phyloP scores from a whole-genome alignment of 768 basidiomycete species.

The Amanita pallidorosea region DNA sequence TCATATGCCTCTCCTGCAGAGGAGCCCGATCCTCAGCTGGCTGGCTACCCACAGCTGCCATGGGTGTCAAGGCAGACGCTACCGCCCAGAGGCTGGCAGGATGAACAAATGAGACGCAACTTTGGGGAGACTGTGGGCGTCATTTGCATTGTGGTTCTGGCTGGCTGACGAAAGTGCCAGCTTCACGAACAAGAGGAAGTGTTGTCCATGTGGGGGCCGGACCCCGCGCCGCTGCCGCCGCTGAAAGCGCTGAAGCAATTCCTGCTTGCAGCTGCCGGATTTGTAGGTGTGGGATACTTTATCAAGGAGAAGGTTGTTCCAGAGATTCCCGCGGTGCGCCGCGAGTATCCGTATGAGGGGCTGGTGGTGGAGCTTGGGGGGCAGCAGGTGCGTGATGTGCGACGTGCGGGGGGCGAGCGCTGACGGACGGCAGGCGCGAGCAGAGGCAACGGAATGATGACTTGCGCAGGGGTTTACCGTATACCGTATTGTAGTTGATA shows the following conservation, averaged over 20 bases:
- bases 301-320: slow-evolving; percentile 41
- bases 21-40: slow-evolving; percentile 55
- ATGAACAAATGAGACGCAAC: slow-evolving; percentile 66
- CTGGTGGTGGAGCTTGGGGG: slow-evolving; percentile 73
- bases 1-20: slow-evolving; percentile 23
- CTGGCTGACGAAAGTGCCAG: slow-evolving; percentile 26
- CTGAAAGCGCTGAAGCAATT: slow-evolving; percentile 57
- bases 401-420: neutral
- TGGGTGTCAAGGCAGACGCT: slow-evolving; percentile 54
- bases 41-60: slow-evolving; percentile 66
- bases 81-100: slow-evolving; percentile 63
- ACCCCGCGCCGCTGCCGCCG: slow-evolving; percentile 52
- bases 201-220: slow-evolving; percentile 83
- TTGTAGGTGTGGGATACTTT: slow-evolving; percentile 51
- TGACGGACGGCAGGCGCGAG: slow-evolving; percentile 14
- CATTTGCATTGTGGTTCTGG: slow-evolving; percentile 2
- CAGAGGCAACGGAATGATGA: neutral
- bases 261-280: slow-evolving; percentile 45
- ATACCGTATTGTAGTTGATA: slow-evolving; percentile 9
- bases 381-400: slow-evolving; percentile 43
- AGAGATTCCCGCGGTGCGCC: slow-evolving; percentile 53
- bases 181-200: slow-evolving; percentile 75
- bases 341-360: slow-evolving; percentile 71
- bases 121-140: slow-evolving; percentile 64
- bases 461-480: slow-evolving; percentile 2